Conservation (phyloP, 1,284 basidiomycete species). For the Athelia sp. region DNA sequence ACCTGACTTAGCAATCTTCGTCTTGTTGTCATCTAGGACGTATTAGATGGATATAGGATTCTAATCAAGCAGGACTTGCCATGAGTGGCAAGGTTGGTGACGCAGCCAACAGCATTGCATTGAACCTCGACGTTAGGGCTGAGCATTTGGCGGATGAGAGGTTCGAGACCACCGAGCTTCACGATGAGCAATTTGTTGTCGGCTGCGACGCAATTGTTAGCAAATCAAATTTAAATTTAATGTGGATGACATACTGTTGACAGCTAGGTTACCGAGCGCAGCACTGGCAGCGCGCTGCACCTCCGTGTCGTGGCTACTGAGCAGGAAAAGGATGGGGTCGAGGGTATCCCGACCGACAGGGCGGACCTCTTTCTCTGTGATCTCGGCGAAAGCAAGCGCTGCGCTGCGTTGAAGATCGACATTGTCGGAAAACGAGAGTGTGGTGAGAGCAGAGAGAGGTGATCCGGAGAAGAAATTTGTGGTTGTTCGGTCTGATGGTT, state of each 20-base stretch:
- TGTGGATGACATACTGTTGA: slow-evolving; percentile 75
- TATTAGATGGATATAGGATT: slow-evolving; percentile 7
- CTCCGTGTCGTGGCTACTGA: slow-evolving; percentile 98
- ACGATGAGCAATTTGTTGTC: slow-evolving; percentile 99
- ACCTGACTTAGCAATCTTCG: slow-evolving; percentile 98
- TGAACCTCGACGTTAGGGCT: slow-evolving; percentile 99
- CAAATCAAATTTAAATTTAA: slow-evolving; percentile 13
- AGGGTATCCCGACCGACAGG: slow-evolving; percentile 96
- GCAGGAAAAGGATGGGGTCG: slow-evolving; percentile 96
- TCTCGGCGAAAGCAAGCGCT: slow-evolving; percentile 97
- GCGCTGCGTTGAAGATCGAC: slow-evolving; percentile 98
- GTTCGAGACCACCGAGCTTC: slow-evolving; percentile 95
- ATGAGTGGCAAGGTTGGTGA: slow-evolving; percentile 98
- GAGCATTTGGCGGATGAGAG: slow-evolving; percentile 98
- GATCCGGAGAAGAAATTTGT: slow-evolving; percentile 96
- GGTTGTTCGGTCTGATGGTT: slow-evolving; percentile 76
- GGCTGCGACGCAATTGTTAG: slow-evolving; percentile 43
- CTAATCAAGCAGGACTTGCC: slow-evolving; percentile 45
- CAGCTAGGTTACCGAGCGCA: slow-evolving; percentile 97
- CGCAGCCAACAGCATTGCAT: slow-evolving; percentile 99
- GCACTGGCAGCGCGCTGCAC: slow-evolving; percentile 98
- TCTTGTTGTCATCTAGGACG: slow-evolving; percentile 93
- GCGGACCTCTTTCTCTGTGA: slow-evolving; percentile 98
- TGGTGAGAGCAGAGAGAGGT: slow-evolving; percentile 91
- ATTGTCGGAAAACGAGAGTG: slow-evolving; percentile 98